A percentile compares a stretch with the other conserved stretches of the same genome.
These are phyloP conservation scores for Yamagishiella unicocca DNA, from an alignment of 139 green algal genomes.

Conservation along the genomic window DNA sequence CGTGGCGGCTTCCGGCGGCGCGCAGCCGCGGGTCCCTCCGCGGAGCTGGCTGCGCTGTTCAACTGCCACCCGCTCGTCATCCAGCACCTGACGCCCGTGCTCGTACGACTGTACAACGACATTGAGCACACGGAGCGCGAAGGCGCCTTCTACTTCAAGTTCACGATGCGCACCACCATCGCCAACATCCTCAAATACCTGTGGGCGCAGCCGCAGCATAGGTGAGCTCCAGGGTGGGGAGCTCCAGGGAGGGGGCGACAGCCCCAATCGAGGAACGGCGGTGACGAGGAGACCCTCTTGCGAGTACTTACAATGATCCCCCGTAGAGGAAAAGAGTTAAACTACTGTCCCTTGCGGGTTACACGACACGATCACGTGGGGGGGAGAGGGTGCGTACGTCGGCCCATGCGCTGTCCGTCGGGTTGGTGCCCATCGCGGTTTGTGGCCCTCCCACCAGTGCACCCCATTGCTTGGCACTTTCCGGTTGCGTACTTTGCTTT, in stretches of 20 bases:
- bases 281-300: not conserved
- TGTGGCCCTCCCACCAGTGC: too few species aligned
- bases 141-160: conserved; percentile 96
- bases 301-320: too few species aligned
- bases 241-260: too few species aligned
- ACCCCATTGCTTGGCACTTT: too few species aligned
- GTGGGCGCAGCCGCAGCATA: conserved; percentile 83
- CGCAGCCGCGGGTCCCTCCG: not conserved
- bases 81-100: conserved; percentile 79
- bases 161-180: conserved; percentile 86
- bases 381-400: too few species aligned
- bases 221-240: conserved; percentile 35
- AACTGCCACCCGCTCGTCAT: conserved; percentile 88
- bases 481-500: too few species aligned
- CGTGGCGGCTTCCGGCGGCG: conserved; percentile 8
- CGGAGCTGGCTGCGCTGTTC: conserved; percentile 72
- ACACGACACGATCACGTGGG: too few species aligned
- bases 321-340: too few species aligned
- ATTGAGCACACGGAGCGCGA: conserved; percentile 82
- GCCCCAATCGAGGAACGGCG: too few species aligned
- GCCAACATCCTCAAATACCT: conserved; percentile 91
- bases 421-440: too few species aligned
- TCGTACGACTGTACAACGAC: conserved; percentile 91
- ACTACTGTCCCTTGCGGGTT: too few species aligned
- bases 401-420: too few species aligned